Evolutionary conservation across 805 yeast genomes (phyloP).

Genomic region (Brettanomyces bruxellensis): DNA sequence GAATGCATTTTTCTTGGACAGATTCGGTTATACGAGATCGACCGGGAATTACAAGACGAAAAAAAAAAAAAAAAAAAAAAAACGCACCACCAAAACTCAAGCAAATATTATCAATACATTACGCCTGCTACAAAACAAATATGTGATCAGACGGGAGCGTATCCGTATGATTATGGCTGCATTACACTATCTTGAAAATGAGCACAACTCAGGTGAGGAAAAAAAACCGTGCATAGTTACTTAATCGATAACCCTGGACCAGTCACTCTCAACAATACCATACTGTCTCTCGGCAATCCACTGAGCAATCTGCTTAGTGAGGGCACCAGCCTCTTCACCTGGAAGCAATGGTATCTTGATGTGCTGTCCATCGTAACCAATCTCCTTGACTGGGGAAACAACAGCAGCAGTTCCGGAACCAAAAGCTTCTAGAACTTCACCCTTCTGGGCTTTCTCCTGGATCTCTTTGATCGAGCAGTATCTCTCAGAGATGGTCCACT

Average conservation of each 20-base stretch:
- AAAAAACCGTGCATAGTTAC: neutral
- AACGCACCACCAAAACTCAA: too few species aligned
- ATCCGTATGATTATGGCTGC: neutral
- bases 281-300: constrained; percentile 92
- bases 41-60: neutral
- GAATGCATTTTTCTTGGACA: too few species aligned
- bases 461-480: constrained; percentile 76
- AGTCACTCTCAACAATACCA: constrained; percentile 65
- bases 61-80: neutral
- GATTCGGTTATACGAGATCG: too few species aligned
- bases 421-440: constrained; percentile 86
- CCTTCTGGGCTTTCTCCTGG: constrained; percentile 63
- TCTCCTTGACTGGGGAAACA: constrained; percentile 85
- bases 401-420: constrained; percentile 98
- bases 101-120: too few species aligned
- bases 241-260: constrained; percentile 31
- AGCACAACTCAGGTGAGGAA: neutral
- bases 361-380: constrained; percentile 68
- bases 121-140: too few species aligned
- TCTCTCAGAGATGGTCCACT: constrained; percentile 83
- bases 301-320: constrained; percentile 66
- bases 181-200: neutral
- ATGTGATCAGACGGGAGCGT: too few species aligned
- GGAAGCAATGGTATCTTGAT: constrained; percentile 72
- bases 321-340: constrained; percentile 71